phyloP scores from a whole-genome alignment of 2,329 filamentous ascomycete genomes.

The Aphanocladium album region DNA sequence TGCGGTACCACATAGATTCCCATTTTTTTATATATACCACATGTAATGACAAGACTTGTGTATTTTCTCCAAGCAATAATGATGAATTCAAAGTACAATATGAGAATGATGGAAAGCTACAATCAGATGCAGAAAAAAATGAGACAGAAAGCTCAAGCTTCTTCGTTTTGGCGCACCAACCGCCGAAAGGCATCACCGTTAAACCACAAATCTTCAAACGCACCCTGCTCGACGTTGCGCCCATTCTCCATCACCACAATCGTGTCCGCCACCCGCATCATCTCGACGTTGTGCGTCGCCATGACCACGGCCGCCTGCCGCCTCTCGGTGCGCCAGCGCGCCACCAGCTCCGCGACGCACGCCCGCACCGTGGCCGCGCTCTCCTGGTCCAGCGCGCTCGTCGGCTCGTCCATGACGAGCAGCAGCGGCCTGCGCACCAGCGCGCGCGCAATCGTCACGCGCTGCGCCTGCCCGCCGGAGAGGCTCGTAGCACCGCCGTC shows the following conservation, averaged over 20 bases:
- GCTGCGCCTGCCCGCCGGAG: conserved; percentile 78
- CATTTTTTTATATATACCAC: background rate
- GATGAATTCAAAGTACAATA: no score
- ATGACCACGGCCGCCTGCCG: conserved; percentile 64
- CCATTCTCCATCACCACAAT: conserved; percentile 68
- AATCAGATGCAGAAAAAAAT: background rate
- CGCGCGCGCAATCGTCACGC: conserved; percentile 75
- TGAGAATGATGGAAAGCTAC: no score
- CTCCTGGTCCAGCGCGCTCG: conserved; percentile 69
- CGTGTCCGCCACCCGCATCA: conserved; percentile 77
- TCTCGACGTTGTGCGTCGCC: conserved; percentile 75
- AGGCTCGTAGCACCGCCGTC: conserved; percentile 55
- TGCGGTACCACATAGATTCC: background rate
- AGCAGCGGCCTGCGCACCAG: conserved; percentile 66
- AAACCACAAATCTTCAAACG: conserved; percentile 55
- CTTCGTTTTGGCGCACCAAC: conserved; percentile 33
- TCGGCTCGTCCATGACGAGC: conserved; percentile 82
- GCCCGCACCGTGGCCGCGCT: conserved; percentile 59
- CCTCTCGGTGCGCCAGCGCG: conserved; percentile 17
- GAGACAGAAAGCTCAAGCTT: background rate
- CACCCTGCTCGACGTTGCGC: conserved; percentile 61
- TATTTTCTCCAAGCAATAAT: conserved; percentile 15
- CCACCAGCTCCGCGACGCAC: conserved; percentile 53
- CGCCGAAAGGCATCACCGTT: conserved; percentile 42
- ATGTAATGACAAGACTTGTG: conserved; percentile 2